Percentiles rank a stretch among this genome's conserved stretches.
Evolutionary conservation across 441 rosid genomes (phyloP).

Genomic region (Erodium moschatum): DNA sequence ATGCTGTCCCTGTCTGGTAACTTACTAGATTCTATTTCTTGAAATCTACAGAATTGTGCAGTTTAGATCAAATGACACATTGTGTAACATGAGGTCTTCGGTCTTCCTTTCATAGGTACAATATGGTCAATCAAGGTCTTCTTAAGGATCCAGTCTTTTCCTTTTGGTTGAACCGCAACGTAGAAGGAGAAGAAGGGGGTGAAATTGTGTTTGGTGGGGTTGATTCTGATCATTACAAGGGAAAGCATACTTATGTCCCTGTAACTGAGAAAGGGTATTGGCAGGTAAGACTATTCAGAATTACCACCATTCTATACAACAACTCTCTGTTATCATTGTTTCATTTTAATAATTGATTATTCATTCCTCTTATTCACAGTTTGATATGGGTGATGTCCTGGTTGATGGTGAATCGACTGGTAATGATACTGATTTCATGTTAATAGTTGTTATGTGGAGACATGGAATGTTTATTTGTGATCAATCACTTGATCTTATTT

Average conservation of each 20-base stretch:
- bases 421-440: conserved; percentile 9
- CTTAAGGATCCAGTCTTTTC: conserved; percentile 54
- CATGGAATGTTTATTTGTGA: neutral
- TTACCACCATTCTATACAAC: neutral
- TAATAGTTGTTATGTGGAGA: neutral
- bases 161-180: conserved; percentile 59
- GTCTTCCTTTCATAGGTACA: conserved; percentile 36
- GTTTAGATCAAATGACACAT: neutral
- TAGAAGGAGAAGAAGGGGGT: conserved; percentile 60
- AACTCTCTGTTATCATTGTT: neutral
- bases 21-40: neutral
- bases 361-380: conserved; percentile 30
- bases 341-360: conserved; percentile 10
- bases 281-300: conserved; percentile 41
- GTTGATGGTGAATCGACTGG: conserved; percentile 52
- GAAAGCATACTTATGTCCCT: conserved; percentile 64
- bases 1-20: conserved; percentile 65
- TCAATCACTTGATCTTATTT: neutral
- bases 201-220: conserved; percentile 63
- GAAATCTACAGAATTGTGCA: neutral
- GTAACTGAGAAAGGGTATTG: conserved; percentile 64
- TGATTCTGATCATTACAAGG: conserved; percentile 49
- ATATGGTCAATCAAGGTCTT: conserved; percentile 17
- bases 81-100: neutral
- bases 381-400: conserved; percentile 60